Percentiles rank a stretch among this genome's conserved stretches.
Evolutionary conservation across 1,284 basidiomycete genomes (phyloP).

Genomic region (Earliella scabrosa): DNA sequence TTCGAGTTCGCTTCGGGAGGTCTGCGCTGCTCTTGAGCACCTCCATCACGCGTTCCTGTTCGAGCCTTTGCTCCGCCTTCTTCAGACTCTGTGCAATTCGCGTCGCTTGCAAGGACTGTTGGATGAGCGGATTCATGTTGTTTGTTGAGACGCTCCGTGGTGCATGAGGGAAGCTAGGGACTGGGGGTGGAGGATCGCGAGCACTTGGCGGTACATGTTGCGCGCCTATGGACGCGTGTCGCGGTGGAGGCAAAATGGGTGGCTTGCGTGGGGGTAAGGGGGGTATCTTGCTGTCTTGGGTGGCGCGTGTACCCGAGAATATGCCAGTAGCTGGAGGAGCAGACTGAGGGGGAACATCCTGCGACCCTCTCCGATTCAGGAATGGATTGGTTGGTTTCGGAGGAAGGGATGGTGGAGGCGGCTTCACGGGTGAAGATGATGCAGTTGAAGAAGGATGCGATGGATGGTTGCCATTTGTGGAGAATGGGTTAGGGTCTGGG

Average conservation of each 20-base stretch:
- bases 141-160: constrained; percentile 16
- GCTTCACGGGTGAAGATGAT: constrained; percentile 12
- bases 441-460: not conserved
- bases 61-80: constrained; percentile 66
- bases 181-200: constrained; percentile 13
- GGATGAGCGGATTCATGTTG: constrained; percentile 50
- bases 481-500: constrained; percentile 26
- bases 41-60: constrained; percentile 69
- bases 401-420: constrained; percentile 25
- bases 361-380: constrained; percentile 33
- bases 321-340: constrained; percentile 7
- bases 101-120: constrained; percentile 70
- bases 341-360: constrained; percentile 22
- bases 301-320: constrained; percentile 10
- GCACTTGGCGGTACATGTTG: constrained; percentile 6
- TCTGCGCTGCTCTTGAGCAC: constrained; percentile 54
- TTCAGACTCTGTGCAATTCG: constrained; percentile 71
- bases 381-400: constrained; percentile 43
- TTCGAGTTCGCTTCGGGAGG: constrained; percentile 25
- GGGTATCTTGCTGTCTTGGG: constrained; percentile 25
- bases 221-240: constrained; percentile 28
- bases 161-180: constrained; percentile 16
- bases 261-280: constrained; percentile 39
- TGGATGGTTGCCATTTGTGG: not conserved
- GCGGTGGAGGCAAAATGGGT: constrained; percentile 34